These are phyloP conservation scores for Phytophthora citrophthora DNA, from an alignment of 352 stramenopile genomes.

Conservation along the genomic window DNA sequence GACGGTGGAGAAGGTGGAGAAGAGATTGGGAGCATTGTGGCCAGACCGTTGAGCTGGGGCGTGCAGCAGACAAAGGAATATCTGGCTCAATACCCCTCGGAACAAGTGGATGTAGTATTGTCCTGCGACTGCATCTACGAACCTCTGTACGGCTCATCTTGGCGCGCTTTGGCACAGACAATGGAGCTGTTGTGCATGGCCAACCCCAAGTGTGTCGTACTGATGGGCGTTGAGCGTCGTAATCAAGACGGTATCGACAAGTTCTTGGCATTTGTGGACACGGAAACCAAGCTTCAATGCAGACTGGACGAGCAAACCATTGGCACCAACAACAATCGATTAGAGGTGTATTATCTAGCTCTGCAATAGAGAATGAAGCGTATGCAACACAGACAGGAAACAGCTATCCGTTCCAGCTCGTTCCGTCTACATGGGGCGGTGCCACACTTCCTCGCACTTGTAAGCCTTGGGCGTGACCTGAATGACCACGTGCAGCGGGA, in stretches of 20 bases:
- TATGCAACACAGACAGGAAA: conserved; percentile 1
- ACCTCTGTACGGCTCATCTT: conserved; percentile 93
- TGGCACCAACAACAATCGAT: conserved; percentile 59
- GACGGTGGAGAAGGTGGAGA: conserved; percentile 17
- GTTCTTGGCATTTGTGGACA: conserved; percentile 70
- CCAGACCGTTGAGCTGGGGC: conserved; percentile 81
- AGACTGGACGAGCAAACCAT: conserved; percentile 51
- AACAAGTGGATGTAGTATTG: conserved; percentile 91
- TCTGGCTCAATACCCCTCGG: conserved; percentile 48
- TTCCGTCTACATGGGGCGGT: conserved; percentile 78
- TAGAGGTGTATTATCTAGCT: conserved; percentile 75
- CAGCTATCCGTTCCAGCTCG: conserved; percentile 1
- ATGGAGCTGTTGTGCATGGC: conserved; percentile 80
- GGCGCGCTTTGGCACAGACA: conserved; percentile 85
- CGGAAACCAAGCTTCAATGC: conserved; percentile 53
- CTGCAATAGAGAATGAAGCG: conserved; percentile 26
- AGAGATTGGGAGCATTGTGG: conserved; percentile 48
- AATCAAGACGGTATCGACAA: conserved; percentile 84
- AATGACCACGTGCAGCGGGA: conserved; percentile 95
- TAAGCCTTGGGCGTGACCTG: conserved; percentile 95
- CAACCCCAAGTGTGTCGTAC: conserved; percentile 63
- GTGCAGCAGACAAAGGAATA: conserved; percentile 71
- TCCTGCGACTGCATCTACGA: conserved; percentile 97
- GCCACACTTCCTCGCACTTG: conserved; percentile 94
- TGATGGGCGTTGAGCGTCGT: conserved; percentile 81